Percentiles rank a stretch among this genome's conserved stretches.
Conservation (phyloP, 2,329 filamentous ascomycete genomes). For the Penicillium psychrosexuale region DNA sequence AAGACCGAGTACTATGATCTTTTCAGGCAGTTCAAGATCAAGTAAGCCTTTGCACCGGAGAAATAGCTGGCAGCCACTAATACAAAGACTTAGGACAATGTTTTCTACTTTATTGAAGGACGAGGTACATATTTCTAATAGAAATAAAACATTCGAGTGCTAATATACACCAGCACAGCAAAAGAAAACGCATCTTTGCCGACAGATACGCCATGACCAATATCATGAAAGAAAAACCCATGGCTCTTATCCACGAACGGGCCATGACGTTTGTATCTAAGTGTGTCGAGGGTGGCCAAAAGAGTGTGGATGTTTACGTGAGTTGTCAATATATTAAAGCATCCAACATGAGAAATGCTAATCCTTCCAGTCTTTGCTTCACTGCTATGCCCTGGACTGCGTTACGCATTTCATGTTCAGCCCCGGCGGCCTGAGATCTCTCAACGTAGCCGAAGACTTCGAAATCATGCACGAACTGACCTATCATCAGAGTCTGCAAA, state of each 20-base stretch:
- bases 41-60: constrained; percentile 7
- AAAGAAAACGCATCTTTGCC: constrained; percentile 61
- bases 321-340: constrained; percentile 16
- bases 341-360: background rate
- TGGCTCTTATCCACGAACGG: constrained; percentile 58
- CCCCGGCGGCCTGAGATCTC: constrained; percentile 60
- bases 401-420: constrained; percentile 68
- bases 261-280: constrained; percentile 55
- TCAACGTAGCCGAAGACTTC: constrained; percentile 55
- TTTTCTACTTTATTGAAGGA: constrained; percentile 36
- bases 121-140: constrained; percentile 10
- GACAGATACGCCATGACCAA: constrained; percentile 69
- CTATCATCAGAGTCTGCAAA: constrained; percentile 65
- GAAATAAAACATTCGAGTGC: background rate
- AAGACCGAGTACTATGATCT: constrained; percentile 38
- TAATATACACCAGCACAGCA: constrained; percentile 52
- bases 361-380: constrained; percentile 44
- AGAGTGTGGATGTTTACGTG: constrained; percentile 61
- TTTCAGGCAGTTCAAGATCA: constrained; percentile 34
- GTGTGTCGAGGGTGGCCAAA: constrained; percentile 46
- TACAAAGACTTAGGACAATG: constrained; percentile 29
- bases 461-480: constrained; percentile 67
- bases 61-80: background rate
- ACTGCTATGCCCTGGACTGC: constrained; percentile 68
- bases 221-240: constrained; percentile 55